phyloP scores from a whole-genome alignment of 352 stramenopile genomes.

The Globisporangium barbulae region DNA sequence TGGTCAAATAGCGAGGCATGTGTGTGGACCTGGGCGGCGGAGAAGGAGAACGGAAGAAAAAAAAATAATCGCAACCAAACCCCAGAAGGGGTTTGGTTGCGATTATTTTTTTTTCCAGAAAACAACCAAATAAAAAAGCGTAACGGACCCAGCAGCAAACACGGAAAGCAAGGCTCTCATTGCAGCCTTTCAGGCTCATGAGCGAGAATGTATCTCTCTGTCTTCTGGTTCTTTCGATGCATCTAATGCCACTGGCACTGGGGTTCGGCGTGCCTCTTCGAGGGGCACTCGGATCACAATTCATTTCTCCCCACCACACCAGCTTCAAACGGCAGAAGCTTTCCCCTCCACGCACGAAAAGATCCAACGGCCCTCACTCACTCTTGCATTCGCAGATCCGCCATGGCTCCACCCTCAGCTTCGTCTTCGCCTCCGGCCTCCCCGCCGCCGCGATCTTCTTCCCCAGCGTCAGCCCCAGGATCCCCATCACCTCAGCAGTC shows the following conservation, averaged over 20 bases:
- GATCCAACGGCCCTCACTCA: conserved; percentile 10
- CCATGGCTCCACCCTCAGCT: conserved; percentile 4
- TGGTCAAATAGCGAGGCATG: neutral
- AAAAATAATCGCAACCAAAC: no score
- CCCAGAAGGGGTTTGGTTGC: no score
- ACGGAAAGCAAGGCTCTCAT: no score
- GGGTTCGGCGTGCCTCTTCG: conserved; percentile 7
- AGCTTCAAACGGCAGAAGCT: neutral
- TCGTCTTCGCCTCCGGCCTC: neutral
- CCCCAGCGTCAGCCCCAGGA: neutral
- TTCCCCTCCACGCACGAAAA: conserved; percentile 6
- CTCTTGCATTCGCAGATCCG: conserved; percentile 3
- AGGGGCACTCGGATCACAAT: conserved; percentile 1
- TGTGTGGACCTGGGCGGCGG: neutral
- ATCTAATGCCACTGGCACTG: no score
- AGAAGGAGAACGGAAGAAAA: neutral
- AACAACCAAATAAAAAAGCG: neutral
- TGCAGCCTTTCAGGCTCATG: neutral
- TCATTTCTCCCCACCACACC: neutral
- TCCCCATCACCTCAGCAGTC: neutral
- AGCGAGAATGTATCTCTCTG: neutral
- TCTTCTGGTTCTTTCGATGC: conserved; percentile 5
- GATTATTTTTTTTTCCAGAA: no score
- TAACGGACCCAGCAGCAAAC: no score
- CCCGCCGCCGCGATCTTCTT: neutral